These are phyloP conservation scores for Kuraishia molischiana DNA, from an alignment of 805 yeast species.

Conservation along the genomic window DNA sequence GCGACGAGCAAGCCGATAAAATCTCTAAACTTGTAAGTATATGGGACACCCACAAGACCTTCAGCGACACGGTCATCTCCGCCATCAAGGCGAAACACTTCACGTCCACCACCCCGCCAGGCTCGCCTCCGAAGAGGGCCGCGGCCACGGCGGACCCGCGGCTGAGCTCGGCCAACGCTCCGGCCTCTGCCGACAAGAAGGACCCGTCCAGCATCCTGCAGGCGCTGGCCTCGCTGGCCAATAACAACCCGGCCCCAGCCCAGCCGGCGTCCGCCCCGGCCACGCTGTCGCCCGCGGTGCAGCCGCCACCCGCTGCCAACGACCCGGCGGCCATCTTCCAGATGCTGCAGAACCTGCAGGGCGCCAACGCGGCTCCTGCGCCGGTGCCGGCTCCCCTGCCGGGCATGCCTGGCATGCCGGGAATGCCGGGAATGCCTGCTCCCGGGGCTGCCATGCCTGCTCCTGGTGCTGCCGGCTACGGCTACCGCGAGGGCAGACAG, in stretches of 20 bases:
- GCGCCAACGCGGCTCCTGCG: conserved; percentile 7
- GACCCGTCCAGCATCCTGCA: conserved; percentile 59
- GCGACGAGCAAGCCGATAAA: conserved; percentile 55
- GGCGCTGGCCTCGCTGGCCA: conserved; percentile 57
- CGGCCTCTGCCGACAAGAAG: not conserved
- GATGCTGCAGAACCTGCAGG: conserved; percentile 44
- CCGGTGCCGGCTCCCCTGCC: conserved; percentile 15
- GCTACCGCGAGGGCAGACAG: not conserved
- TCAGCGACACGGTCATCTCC: conserved; percentile 45
- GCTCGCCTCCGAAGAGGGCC: conserved; percentile 41
- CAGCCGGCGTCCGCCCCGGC: conserved; percentile 15
- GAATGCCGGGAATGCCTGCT: not conserved
- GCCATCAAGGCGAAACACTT: conserved; percentile 52
- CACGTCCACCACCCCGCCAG: conserved; percentile 61
- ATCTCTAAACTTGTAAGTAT: conserved; percentile 79
- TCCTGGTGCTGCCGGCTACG: no score
- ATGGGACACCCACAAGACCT: conserved; percentile 84
- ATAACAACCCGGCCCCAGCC: conserved; percentile 27
- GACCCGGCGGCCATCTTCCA: conserved; percentile 36
- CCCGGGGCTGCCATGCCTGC: not conserved
- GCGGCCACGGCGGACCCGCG: conserved; percentile 10
- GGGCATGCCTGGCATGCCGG: conserved; percentile 2
- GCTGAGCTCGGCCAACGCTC: not conserved
- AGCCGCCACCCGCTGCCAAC: conserved; percentile 6
- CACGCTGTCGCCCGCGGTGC: conserved; percentile 20